Conservation (phyloP, 2,329 filamentous ascomycete genomes). For the Volutella citrinella region DNA sequence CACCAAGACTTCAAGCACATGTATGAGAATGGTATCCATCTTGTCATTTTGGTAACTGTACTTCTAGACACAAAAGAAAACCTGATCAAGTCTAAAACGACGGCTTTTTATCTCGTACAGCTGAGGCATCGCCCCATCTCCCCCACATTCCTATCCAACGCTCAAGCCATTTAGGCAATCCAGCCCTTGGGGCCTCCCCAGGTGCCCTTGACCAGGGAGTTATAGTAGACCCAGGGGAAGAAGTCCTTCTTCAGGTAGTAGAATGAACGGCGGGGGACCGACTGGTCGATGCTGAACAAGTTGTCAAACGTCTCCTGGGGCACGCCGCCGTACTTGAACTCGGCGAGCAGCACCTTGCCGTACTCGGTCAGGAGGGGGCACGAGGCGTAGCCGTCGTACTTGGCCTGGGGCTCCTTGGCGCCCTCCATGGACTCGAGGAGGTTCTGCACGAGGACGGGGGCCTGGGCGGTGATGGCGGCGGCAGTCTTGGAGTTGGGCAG, state of each 20-base stretch:
- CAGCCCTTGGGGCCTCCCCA: conserved; percentile 61
- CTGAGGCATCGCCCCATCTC: too few species aligned
- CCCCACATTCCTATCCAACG: too few species aligned
- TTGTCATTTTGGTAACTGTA: too few species aligned
- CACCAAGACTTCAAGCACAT: too few species aligned
- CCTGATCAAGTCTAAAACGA: too few species aligned
- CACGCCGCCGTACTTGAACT: conserved; percentile 62
- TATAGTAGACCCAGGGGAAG: conserved; percentile 64
- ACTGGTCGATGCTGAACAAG: conserved; percentile 56
- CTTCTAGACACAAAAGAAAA: too few species aligned
- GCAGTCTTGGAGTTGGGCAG: conserved; percentile 57
- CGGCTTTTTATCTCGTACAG: too few species aligned
- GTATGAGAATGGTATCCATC: too few species aligned
- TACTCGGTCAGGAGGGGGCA: conserved; percentile 55
- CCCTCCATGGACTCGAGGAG: conserved; percentile 43
- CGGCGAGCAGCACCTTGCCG: conserved; percentile 60
- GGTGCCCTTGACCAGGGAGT: conserved; percentile 58
- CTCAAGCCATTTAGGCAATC: conserved; percentile 17
- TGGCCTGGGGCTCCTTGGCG: conserved; percentile 38
- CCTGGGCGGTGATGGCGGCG: conserved; percentile 50
- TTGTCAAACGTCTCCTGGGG: conserved; percentile 61
- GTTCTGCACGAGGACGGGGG: conserved; percentile 49
- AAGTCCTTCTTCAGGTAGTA: conserved; percentile 65
- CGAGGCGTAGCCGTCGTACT: conserved; percentile 55
- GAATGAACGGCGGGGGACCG: conserved; percentile 51